These are phyloP conservation scores for Xylaria sp. DNA, from an alignment of 2,329 filamentous ascomycete genomes.

Conservation along the genomic window DNA sequence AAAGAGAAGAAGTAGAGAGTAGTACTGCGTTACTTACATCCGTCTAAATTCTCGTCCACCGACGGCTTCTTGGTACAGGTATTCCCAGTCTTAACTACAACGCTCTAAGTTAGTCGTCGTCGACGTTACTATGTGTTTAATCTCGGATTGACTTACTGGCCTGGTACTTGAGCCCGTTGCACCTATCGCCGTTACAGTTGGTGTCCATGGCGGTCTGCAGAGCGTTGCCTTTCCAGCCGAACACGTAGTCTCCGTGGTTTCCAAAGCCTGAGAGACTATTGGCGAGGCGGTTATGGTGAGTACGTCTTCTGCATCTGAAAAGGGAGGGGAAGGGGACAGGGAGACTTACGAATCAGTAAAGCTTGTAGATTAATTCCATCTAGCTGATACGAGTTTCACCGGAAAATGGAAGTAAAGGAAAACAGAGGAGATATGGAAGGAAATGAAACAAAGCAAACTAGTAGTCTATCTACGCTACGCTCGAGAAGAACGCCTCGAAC, in stretches of 20 bases:
- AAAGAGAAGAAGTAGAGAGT: neutral
- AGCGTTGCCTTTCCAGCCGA: conserved; percentile 51
- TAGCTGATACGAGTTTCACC: neutral
- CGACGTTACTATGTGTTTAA: too few species aligned
- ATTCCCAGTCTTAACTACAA: neutral
- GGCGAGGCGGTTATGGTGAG: neutral
- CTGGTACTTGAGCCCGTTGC: conserved; percentile 40
- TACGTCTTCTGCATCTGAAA: neutral
- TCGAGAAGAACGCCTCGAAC: neutral
- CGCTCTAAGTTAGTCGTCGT: neutral
- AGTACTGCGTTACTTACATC: conserved; percentile 38
- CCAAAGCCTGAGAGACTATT: conserved; percentile 40
- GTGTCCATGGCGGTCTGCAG: conserved; percentile 49
- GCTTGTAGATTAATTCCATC: too few species aligned
- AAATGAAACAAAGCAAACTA: neutral
- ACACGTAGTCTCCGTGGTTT: conserved; percentile 46
- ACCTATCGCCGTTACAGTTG: conserved; percentile 40
- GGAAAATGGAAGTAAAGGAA: neutral
- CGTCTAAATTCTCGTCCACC: conserved; percentile 40
- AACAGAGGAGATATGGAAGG: neutral
- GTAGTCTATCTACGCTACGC: neutral
- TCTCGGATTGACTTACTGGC: conserved; percentile 23
- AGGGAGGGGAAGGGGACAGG: neutral
- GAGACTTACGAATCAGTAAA: too few species aligned
- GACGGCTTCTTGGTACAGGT: conserved; percentile 19